phyloP scores from a whole-genome alignment of 2,329 filamentous ascomycete genomes.

The Chrysoporthe cubensis region DNA sequence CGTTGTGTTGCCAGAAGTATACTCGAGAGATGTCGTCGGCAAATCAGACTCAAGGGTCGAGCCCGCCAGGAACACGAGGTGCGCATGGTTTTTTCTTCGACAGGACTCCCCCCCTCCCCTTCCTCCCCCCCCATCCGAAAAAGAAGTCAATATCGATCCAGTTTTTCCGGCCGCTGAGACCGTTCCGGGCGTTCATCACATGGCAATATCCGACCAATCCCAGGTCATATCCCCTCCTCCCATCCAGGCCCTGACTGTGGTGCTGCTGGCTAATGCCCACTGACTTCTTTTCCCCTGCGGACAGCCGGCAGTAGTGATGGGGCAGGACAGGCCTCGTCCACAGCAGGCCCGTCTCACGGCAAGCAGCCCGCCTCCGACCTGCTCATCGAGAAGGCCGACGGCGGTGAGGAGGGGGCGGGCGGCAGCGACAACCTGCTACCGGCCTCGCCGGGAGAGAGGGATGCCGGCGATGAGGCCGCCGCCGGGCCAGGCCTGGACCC shows the following conservation, averaged over 20 bases:
- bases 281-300: background rate
- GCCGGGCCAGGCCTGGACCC: constrained; percentile 37
- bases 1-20: background rate
- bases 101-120: constrained; percentile 5
- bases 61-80: constrained; percentile 12
- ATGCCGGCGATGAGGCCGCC: background rate
- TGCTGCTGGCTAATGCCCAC: background rate
- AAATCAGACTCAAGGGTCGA: constrained; percentile 18
- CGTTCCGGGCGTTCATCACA: background rate
- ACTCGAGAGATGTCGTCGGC: constrained; percentile 13
- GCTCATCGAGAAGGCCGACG: background rate
- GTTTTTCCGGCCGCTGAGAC: background rate
- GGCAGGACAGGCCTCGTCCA: background rate
- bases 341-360: background rate
- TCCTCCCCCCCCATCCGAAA: constrained; percentile 1
- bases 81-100: background rate
- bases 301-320: background rate
- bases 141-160: background rate
- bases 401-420: background rate
- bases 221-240: background rate
- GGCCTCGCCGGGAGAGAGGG: background rate
- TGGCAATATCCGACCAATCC: background rate
- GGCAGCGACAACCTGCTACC: background rate
- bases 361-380: background rate
- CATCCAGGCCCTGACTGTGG: background rate